A percentile compares a stretch with the other conserved stretches of the same genome.
Evolutionary conservation across 2,329 filamentous ascomycete species (phyloP).

Genomic region (Xylariaceae sp.): DNA sequence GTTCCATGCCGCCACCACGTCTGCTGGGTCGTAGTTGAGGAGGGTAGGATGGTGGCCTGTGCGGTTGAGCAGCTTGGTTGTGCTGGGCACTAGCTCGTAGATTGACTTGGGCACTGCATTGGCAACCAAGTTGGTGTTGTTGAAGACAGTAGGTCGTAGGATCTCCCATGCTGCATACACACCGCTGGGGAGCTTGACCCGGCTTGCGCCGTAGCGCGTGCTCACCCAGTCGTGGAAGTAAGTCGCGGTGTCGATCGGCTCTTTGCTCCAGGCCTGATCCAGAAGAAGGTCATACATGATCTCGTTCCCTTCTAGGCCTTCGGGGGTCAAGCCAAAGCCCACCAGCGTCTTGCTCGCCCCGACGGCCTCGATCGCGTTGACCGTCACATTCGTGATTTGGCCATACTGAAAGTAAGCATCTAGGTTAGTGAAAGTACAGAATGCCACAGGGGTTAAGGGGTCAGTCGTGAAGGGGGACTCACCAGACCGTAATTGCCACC

Average conservation of each 20-base stretch:
- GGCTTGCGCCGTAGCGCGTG: constrained; percentile 12
- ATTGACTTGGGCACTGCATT: constrained; percentile 18
- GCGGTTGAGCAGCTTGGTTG: constrained; percentile 11
- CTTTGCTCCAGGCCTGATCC: constrained; percentile 17
- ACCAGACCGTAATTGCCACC: constrained; percentile 19
- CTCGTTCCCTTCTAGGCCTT: constrained; percentile 19
- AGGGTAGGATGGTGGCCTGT: constrained; percentile 18
- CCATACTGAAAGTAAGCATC: constrained; percentile 10
- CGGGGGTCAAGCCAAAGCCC: constrained; percentile 16
- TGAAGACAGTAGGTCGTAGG: constrained; percentile 16
- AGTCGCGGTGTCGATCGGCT: constrained; percentile 13
- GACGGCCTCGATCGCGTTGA: constrained; percentile 16
- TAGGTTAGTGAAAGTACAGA: constrained; percentile 5
- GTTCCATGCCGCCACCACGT: constrained; percentile 14
- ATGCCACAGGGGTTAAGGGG: neutral
- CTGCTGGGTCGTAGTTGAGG: constrained; percentile 15
- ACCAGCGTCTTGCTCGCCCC: constrained; percentile 8
- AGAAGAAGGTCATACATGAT: constrained; percentile 20
- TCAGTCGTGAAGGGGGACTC: too few relatives aligned
- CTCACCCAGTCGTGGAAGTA: constrained; percentile 18
- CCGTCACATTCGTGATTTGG: constrained; percentile 18
- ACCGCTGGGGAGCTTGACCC: constrained; percentile 3
- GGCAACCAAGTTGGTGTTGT: constrained; percentile 17
- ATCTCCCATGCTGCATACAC: constrained; percentile 16
- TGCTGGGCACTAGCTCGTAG: constrained; percentile 15